phyloP scores from a whole-genome alignment of 2,329 filamentous ascomycete genomes.

The Stagonosporopsis vannaccii region DNA sequence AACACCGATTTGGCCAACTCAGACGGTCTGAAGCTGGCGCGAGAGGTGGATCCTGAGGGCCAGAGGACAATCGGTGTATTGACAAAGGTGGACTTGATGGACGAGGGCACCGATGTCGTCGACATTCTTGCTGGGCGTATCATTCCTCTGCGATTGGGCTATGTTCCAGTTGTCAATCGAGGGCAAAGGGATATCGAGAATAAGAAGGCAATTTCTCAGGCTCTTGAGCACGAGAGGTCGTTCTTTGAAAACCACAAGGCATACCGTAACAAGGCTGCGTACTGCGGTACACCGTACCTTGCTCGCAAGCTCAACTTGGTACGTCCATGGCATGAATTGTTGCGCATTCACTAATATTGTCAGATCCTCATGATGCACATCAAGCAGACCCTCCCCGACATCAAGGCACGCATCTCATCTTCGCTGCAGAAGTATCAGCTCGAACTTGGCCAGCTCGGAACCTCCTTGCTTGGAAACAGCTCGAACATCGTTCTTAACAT shows the following conservation, averaged over 20 bases:
- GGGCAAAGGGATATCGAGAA: slow-evolving; percentile 98
- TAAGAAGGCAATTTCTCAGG: slow-evolving; percentile 90
- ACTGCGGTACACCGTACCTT: slow-evolving; percentile 97
- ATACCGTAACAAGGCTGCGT: slow-evolving; percentile 97
- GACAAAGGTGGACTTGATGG: slow-evolving; percentile 99
- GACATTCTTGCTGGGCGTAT: slow-evolving; percentile 98
- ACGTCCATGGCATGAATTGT: slow-evolving; percentile 27
- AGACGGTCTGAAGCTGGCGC: slow-evolving; percentile 92
- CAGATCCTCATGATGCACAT: slow-evolving; percentile 99
- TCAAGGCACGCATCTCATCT: slow-evolving; percentile 94
- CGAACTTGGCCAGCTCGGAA: slow-evolving; percentile 83
- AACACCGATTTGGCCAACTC: slow-evolving; percentile 99
- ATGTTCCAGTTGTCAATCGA: slow-evolving; percentile 97
- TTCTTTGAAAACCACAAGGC: slow-evolving; percentile 99
- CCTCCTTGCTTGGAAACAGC: slow-evolving; percentile 94
- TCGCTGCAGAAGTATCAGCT: slow-evolving; percentile 89
- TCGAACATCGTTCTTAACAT: slow-evolving; percentile 97
- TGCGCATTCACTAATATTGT: slow-evolving; percentile 32
- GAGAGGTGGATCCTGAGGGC: slow-evolving; percentile 96
- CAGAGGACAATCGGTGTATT: slow-evolving; percentile 98
- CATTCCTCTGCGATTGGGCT: slow-evolving; percentile 92
- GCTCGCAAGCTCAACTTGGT: slow-evolving; percentile 93
- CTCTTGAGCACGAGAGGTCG: slow-evolving; percentile 91
- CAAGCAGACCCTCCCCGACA: slow-evolving; percentile 98
- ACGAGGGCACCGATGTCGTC: slow-evolving; percentile 96